phyloP scores from a whole-genome alignment of 208 protist genomes.

The Trypanosoma boissoni region DNA sequence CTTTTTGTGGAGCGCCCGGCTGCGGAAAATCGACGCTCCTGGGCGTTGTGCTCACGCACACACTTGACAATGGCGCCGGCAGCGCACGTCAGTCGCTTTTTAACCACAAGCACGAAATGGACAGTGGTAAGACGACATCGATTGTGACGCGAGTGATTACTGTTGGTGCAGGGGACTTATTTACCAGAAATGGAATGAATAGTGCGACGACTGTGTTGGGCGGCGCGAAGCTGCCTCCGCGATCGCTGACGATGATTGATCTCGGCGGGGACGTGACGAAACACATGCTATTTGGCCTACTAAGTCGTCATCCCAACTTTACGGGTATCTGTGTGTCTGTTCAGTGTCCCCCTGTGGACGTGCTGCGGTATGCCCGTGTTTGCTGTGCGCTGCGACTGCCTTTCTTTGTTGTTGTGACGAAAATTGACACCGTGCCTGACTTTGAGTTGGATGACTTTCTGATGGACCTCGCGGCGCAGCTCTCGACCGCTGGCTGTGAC shows the following conservation, averaged over 20 bases:
- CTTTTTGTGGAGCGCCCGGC: slow-evolving; percentile 79
- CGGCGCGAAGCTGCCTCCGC: slow-evolving; percentile 33
- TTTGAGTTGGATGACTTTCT: slow-evolving; percentile 91
- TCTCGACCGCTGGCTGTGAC: slow-evolving; percentile 35
- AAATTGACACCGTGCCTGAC: slow-evolving; percentile 91
- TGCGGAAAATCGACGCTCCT: slow-evolving; percentile 90
- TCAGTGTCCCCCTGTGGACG: slow-evolving; percentile 29
- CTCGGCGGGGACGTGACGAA: slow-evolving; percentile 78
- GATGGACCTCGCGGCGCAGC: slow-evolving; percentile 66
- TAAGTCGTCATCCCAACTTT: slow-evolving; percentile 91
- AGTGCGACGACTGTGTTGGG: slow-evolving; percentile 2
- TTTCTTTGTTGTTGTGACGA: slow-evolving; percentile 93
- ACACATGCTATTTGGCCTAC: slow-evolving; percentile 90
- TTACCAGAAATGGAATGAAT: slow-evolving; percentile 10
- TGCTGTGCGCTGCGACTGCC: slow-evolving; percentile 91
- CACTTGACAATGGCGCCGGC: slow-evolving; percentile 80
- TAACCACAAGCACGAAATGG: slow-evolving; percentile 96
- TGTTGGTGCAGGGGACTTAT: slow-evolving; percentile 49
- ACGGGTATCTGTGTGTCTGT: slow-evolving; percentile 68
- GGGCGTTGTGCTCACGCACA: slow-evolving; percentile 57
- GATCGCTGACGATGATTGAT: slow-evolving; percentile 52
- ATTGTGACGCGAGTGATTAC: slow-evolving; percentile 91
- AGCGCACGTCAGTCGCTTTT: slow-evolving; percentile 83
- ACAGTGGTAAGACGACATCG: slow-evolving; percentile 91
- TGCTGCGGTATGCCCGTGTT: slow-evolving; percentile 88